Evolutionary conservation across 352 stramenopile species (phyloP).

Genomic region (Lagenidium giganteum): DNA sequence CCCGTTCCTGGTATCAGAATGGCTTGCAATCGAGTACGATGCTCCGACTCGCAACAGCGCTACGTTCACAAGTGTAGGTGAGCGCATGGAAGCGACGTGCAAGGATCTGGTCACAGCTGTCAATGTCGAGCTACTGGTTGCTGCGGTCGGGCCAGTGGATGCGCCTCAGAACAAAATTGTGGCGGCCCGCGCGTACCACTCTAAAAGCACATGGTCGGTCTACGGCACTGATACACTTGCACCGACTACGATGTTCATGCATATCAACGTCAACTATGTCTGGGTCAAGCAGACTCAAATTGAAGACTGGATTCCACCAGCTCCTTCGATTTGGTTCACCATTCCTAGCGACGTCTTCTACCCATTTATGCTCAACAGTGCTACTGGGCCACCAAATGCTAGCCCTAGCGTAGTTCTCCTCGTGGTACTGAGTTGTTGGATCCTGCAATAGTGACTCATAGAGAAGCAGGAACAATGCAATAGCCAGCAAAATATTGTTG

Average conservation of each 20-base stretch:
- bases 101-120: conserved; percentile 19
- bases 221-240: conserved; percentile 25
- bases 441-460: no score
- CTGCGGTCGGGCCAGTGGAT: conserved; percentile 16
- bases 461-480: no score
- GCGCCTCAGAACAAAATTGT: conserved; percentile 41
- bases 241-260: conserved; percentile 22
- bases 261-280: conserved; percentile 33
- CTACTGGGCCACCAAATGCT: not conserved
- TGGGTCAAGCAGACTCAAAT: conserved; percentile 11
- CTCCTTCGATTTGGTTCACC: conserved; percentile 43
- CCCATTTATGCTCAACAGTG: conserved; percentile 29
- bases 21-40: conserved; percentile 36
- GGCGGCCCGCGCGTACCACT: conserved; percentile 26
- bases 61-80: conserved; percentile 11
- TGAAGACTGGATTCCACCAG: conserved; percentile 26
- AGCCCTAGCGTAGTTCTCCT: no score
- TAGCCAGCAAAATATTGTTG: no score
- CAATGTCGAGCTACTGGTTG: conserved; percentile 39
- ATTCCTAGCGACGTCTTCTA: conserved; percentile 52
- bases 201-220: conserved; percentile 28
- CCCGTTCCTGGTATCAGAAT: conserved; percentile 25
- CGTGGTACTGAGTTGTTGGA: no score
- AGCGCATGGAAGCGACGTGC: conserved; percentile 22
- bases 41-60: conserved; percentile 14